Conservation (phyloP, 805 yeast genomes). For the Komagataella pseudopastoris region DNA sequence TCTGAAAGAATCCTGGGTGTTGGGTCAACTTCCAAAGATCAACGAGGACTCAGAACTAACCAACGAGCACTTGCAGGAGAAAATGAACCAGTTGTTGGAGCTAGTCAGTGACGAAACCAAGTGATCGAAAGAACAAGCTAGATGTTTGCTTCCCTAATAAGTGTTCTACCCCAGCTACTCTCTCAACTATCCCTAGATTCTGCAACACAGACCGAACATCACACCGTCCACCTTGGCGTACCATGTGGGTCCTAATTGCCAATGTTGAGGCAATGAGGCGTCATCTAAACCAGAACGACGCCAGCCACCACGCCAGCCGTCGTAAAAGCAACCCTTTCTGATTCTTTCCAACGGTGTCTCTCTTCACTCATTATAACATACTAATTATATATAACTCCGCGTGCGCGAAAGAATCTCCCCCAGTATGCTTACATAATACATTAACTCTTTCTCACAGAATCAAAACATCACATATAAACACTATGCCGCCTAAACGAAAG, state of each 20-base stretch:
- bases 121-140: neutral
- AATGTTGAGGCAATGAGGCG: no score
- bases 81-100: constrained; percentile 21
- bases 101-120: constrained; percentile 13
- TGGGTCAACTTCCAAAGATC: constrained; percentile 33
- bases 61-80: constrained; percentile 20
- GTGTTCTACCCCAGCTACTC: neutral
- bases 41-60: constrained; percentile 8
- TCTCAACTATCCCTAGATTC: neutral
- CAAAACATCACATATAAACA: neutral
- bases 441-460: neutral
- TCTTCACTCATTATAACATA: neutral
- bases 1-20: constrained; percentile 42
- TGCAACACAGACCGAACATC: neutral
- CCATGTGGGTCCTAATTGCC: no score
- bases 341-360: no score
- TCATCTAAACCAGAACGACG: no score
- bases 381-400: neutral
- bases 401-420: neutral
- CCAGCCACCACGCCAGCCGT: no score
- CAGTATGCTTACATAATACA: neutral
- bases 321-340: no score
- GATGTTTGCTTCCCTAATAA: neutral
- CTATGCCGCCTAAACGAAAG: neutral
- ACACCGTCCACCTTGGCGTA: neutral